These are phyloP conservation scores for Colletotrichum musae DNA, from an alignment of 2,329 filamentous ascomycete genomes.

Conservation along the genomic window DNA sequence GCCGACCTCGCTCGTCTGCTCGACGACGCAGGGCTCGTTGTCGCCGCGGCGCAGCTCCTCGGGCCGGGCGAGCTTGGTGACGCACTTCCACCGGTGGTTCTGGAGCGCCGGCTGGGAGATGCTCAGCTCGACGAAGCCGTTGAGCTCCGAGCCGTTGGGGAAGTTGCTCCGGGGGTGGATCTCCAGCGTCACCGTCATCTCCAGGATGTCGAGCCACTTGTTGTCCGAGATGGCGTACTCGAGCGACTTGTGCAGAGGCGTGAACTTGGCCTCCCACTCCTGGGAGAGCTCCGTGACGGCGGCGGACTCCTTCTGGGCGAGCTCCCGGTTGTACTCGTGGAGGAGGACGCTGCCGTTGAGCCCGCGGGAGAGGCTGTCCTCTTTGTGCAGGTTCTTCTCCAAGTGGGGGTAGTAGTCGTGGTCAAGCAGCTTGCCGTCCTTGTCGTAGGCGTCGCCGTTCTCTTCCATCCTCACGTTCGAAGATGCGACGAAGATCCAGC, in stretches of 20 bases:
- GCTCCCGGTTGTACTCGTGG: slow-evolving; percentile 70
- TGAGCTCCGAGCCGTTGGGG: slow-evolving; percentile 71
- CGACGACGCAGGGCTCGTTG: slow-evolving; percentile 58
- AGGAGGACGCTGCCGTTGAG: slow-evolving; percentile 66
- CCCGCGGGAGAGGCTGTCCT: slow-evolving; percentile 64
- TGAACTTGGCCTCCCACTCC: slow-evolving; percentile 72
- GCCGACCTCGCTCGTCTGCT: slow-evolving; percentile 65
- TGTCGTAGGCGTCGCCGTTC: slow-evolving; percentile 56
- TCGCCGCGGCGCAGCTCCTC: slow-evolving; percentile 62
- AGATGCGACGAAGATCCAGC: slow-evolving; percentile 72
- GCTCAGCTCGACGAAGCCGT: slow-evolving; percentile 71
- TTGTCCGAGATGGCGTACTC: slow-evolving; percentile 64
- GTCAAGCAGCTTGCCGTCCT: slow-evolving; percentile 60
- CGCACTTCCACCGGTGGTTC: slow-evolving; percentile 72
- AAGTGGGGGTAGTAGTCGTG: slow-evolving; percentile 69
- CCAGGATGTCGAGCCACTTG: slow-evolving; percentile 70
- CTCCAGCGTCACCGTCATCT: slow-evolving; percentile 74
- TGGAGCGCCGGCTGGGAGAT: slow-evolving; percentile 68
- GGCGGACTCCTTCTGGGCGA: slow-evolving; percentile 69
- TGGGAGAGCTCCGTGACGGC: slow-evolving; percentile 67
- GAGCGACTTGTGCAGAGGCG: slow-evolving; percentile 68
- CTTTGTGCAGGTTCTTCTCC: slow-evolving; percentile 67
- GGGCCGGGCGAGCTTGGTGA: slow-evolving; percentile 71
- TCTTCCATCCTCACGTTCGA: slow-evolving; percentile 66
- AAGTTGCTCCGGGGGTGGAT: slow-evolving; percentile 71